These are phyloP conservation scores for Saraca asoca DNA, from an alignment of 331 rosid genomes.

Conservation along the genomic window DNA sequence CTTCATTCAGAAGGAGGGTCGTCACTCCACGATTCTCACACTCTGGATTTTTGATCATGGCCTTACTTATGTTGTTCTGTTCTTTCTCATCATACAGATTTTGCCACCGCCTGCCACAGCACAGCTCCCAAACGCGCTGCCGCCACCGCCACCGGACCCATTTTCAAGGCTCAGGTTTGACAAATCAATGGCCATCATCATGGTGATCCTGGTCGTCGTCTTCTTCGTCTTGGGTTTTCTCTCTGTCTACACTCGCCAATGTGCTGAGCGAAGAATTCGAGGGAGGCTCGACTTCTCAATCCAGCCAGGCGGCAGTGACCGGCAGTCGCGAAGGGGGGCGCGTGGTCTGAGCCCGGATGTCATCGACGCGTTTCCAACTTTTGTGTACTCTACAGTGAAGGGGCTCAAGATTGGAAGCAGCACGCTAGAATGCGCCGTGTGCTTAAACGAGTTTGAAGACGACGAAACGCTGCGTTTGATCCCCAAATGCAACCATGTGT, in stretches of 20 bases:
- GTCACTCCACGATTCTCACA: conserved; percentile 7
- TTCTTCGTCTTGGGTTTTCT: conserved; percentile 71
- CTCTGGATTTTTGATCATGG: conserved; percentile 27
- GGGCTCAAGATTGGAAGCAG: conserved; percentile 59
- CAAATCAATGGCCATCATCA: conserved; percentile 57
- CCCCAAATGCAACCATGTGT: conserved; percentile 82
- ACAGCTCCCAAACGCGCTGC: conserved; percentile 19
- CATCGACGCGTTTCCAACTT: conserved; percentile 69
- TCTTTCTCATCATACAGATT: conserved; percentile 6
- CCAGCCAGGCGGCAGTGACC: conserved; percentile 21
- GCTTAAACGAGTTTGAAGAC: conserved; percentile 76
- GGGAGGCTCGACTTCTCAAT: conserved; percentile 35
- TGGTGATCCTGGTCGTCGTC: conserved; percentile 53
- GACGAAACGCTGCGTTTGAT: conserved; percentile 85
- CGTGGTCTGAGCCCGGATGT: conserved; percentile 62
- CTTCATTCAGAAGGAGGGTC: background rate
- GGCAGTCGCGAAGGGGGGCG: conserved; percentile 20
- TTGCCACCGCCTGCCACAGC: conserved; percentile 22
- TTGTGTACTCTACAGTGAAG: conserved; percentile 73
- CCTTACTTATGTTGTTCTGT: conserved; percentile 3
- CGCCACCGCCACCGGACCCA: background rate
- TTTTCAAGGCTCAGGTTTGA: conserved; percentile 33
- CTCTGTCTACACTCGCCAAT: conserved; percentile 74
- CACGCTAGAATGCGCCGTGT: conserved; percentile 86
- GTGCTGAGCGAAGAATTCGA: conserved; percentile 43